Conservation (phyloP, 2,329 filamentous ascomycete species). For the Xylaria sp. region DNA sequence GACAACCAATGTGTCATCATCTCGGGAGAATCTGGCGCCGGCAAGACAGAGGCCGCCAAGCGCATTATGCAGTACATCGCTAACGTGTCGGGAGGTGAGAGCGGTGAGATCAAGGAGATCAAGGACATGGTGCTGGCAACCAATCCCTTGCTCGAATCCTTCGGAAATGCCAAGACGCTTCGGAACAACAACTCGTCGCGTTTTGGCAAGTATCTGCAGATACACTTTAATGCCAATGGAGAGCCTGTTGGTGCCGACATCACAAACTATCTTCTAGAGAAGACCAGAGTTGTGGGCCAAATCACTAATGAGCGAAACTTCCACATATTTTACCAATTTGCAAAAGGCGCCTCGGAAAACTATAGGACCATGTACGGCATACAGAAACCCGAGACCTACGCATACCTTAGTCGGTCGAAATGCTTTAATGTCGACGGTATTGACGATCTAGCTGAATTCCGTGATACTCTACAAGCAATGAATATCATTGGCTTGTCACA, state of each 20-base stretch:
- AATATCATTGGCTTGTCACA: conserved; percentile 89
- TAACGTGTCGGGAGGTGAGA: conserved; percentile 87
- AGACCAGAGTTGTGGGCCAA: conserved; percentile 93
- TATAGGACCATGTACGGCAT: conserved; percentile 91
- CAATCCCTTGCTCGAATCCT: conserved; percentile 95
- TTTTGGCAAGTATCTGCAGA: conserved; percentile 97
- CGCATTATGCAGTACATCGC: conserved; percentile 99
- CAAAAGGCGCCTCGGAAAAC: conserved; percentile 88
- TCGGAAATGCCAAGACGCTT: conserved; percentile 97
- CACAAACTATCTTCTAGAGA: conserved; percentile 97
- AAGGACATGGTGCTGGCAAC: conserved; percentile 99
- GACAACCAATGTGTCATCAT: conserved; percentile 99
- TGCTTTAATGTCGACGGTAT: conserved; percentile 95
- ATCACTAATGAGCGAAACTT: conserved; percentile 97
- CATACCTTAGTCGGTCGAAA: conserved; percentile 93
- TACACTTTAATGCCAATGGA: conserved; percentile 91
- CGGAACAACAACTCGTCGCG: conserved; percentile 99
- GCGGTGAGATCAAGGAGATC: conserved; percentile 91
- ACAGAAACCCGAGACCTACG: conserved; percentile 90
- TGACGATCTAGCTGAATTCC: conserved; percentile 88
- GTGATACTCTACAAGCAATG: conserved; percentile 94
- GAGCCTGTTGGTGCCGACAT: conserved; percentile 97
- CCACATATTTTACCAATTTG: conserved; percentile 99
- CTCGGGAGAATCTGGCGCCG: conserved; percentile 96
- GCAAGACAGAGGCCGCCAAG: conserved; percentile 98